These are phyloP conservation scores for Calonectria hongkongensis DNA, from an alignment of 2,329 filamentous ascomycete species.

Conservation along the genomic window DNA sequence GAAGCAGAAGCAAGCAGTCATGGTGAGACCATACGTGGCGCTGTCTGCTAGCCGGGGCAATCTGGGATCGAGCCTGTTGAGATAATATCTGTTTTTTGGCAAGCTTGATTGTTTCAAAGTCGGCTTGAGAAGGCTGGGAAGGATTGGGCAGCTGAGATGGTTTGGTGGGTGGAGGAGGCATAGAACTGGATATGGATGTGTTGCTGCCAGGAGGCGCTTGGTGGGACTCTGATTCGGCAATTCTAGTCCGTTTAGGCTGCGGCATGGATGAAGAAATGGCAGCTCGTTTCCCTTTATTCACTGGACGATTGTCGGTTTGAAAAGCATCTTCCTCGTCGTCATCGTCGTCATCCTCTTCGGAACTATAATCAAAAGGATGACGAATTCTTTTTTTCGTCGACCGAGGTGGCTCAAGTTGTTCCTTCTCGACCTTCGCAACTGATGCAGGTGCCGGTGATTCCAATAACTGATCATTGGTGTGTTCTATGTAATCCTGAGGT, in stretches of 20 bases:
- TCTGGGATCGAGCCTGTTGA: slow-evolving; percentile 51
- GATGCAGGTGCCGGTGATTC: slow-evolving; percentile 41
- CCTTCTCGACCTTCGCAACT: slow-evolving; percentile 17
- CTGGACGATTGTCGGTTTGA: slow-evolving; percentile 54
- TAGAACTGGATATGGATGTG: slow-evolving; percentile 31
- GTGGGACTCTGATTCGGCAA: slow-evolving; percentile 18
- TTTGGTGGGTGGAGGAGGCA: slow-evolving; percentile 12
- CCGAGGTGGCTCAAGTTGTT: background rate
- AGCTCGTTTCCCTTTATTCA: slow-evolving; percentile 52
- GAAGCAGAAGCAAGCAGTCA: slow-evolving; percentile 65
- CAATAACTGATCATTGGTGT: slow-evolving; percentile 48
- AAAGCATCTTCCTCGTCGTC: slow-evolving; percentile 54
- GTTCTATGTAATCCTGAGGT: slow-evolving; percentile 49
- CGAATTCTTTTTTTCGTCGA: slow-evolving; percentile 26
- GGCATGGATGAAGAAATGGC: slow-evolving; percentile 38
- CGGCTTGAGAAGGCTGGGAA: slow-evolving; percentile 32
- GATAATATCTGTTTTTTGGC: slow-evolving; percentile 49
- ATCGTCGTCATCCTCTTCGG: slow-evolving; percentile 37
- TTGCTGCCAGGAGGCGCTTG: slow-evolving; percentile 20
- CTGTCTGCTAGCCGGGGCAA: slow-evolving; percentile 42
- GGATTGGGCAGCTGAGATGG: slow-evolving; percentile 29
- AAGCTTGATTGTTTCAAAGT: slow-evolving; percentile 54
- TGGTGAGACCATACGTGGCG: slow-evolving; percentile 64
- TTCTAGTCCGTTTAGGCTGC: slow-evolving; percentile 41
- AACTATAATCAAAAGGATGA: slow-evolving; percentile 11